Base-by-base conservation (phyloP, 345 rosid genomes). In the Salix dunnii region DNA sequence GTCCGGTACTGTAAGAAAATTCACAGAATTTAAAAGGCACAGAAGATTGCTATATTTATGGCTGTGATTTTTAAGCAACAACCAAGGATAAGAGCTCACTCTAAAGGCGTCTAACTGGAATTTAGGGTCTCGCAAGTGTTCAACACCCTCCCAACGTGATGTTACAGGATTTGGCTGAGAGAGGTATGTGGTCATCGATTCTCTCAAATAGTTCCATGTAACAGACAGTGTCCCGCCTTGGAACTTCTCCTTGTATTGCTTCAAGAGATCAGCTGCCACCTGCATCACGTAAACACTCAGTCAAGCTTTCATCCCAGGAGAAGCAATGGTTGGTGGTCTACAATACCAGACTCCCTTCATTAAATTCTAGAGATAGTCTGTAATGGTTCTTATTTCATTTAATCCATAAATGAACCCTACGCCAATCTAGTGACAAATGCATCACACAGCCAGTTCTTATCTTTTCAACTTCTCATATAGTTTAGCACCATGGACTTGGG, bases 161-260 rank as follows among this genome's bases (percentile, higher is more conserved):
- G 98, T 85, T 65, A 96, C 98, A 1, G 99, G 99, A 80, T 96
- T 96, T 33, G 99, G 97, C 87, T 92, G 97, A 76, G 99, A 89
- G 49, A 96, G 86, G 61, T 96, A 96, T 18, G 90, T 16, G 75
- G 84, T 91, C 99, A 94, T 96, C 43, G 99, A 96, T 80, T 94
- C 99, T 80, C 89, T 87, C 83, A 96, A 80, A 85, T 96, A 96
- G 79, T 88, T 96, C 97, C 99, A 96, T 11, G 99, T 96, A 61
- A 90, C 98, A 36, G 97, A 70, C 77, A 94, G 82, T 31, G 97
- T 87, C 79, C 99, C 98, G 36, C 99, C 99, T 84, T 84, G 91
- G 80, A 94, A 96, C 82, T 96, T 94, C 74, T 96, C 96, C 83
- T 87, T 87, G 85, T 96, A 94, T 46, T 83, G 90, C 88, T 96